Base-by-base conservation (phyloP, 1,284 basidiomycete species). In the Ustilago nuda region DNA sequence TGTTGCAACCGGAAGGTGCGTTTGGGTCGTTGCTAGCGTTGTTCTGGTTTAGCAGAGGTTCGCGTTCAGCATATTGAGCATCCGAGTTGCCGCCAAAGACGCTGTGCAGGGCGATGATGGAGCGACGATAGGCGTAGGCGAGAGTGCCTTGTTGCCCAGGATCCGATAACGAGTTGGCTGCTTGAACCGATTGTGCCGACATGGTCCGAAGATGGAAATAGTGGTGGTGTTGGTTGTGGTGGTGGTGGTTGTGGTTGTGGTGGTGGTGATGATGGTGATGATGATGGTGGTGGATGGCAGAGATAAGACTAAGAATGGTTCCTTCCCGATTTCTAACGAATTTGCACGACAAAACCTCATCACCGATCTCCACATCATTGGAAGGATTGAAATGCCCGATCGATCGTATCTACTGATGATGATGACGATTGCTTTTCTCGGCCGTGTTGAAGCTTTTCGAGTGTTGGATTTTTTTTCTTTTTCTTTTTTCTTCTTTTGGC, bases 101-200 rank as follows among this genome's bases (percentile, higher is more conserved):
- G 63, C 58, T 64, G 36, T 82, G 81, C 6, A 82, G 65, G 13
- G 78, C 80, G 32, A 79, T 61, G 12, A 82, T 70, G 33, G 79
- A 81, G 30, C 77, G 72, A 19, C 81, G 73, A 56, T 81, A 82
- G 45, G 78, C 76, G 30, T 70, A 66, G 11, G 74, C 63, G 37
- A 82, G 70, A 8, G 81, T 80, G 32, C 81, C 79, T 36, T 69
- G 69, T 52, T 76, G 56, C 15, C 66, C 52, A 13, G 77, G 73
- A 48, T 73, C 56, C n/a, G 79, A 65, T 33, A 80, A 69, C 52
- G 69, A 66, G 45, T 43, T 59, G 43, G 66, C 69, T 15, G 76
- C 69, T 27, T 68, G 55, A 15, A 66, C 68, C 8, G 59, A 67
- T 13, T 45, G 56, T 56, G 65, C 43, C 56, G 73, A 71, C 73